Evolutionary conservation across 441 rosid species (phyloP).

Genomic region (Populus trichocarpa): DNA sequence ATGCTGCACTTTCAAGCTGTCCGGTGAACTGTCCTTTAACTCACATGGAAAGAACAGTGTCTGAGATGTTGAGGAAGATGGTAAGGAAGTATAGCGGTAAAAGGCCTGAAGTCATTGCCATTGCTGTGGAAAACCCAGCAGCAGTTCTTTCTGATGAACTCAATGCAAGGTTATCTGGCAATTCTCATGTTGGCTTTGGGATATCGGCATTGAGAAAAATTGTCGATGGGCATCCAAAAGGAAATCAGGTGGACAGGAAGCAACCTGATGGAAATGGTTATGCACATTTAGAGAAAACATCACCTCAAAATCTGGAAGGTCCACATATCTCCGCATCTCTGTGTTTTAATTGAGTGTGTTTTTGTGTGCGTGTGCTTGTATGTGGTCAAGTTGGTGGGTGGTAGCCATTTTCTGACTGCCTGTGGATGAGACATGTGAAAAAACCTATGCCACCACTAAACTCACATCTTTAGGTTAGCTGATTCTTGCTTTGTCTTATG

Average conservation of each 20-base stretch:
- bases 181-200: constrained; percentile 51
- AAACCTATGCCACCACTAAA: neutral
- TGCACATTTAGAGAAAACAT: constrained; percentile 23
- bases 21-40: constrained; percentile 80
- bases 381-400: neutral
- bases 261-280: constrained; percentile 33
- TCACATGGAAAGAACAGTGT: constrained; percentile 87
- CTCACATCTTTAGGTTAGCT: neutral
- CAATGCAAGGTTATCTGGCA: constrained; percentile 58
- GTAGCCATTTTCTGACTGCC: neutral
- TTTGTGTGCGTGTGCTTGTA: neutral
- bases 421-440: neutral
- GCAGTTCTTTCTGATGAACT: constrained; percentile 80
- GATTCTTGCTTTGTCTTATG: neutral
- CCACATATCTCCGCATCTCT: constrained; percentile 5
- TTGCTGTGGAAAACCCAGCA: constrained; percentile 77
- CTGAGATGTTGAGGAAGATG: constrained; percentile 83
- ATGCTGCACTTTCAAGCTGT: constrained; percentile 89
- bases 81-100: constrained; percentile 93
- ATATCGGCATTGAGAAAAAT: constrained; percentile 52
- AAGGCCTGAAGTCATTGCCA: constrained; percentile 88
- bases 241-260: constrained; percentile 30
- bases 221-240: constrained; percentile 40
- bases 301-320: constrained; percentile 36
- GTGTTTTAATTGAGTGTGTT: neutral